Evolutionary conservation across 176 grass and related monocot species (phyloP).

Genomic region (Aegilops tauschii): DNA sequence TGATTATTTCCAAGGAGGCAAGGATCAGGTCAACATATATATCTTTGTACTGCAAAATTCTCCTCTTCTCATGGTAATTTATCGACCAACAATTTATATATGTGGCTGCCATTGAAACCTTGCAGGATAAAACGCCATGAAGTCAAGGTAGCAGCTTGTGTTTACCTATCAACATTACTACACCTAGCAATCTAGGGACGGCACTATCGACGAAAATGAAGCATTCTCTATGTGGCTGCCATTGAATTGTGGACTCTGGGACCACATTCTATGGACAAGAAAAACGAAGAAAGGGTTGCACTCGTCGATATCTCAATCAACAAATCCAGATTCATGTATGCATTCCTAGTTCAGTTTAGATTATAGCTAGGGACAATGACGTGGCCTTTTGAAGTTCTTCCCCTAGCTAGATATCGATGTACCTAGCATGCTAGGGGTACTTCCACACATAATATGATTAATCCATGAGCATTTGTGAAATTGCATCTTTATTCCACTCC

Average conservation of each 20-base stretch:
- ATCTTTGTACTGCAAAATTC: too few relatives aligned
- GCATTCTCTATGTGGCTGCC: slow-evolving; percentile 1
- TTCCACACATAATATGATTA: background rate
- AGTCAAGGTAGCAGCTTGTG: slow-evolving; percentile 51
- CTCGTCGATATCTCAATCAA: background rate
- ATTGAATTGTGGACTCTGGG: slow-evolving; percentile 36
- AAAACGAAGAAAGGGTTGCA: background rate
- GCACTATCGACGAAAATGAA: too few relatives aligned
- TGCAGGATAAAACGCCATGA: slow-evolving; percentile 24
- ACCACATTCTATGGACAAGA: slow-evolving; percentile 19
- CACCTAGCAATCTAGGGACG: too few relatives aligned
- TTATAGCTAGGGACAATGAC: slow-evolving; percentile 10
- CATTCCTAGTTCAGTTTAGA: slow-evolving; percentile 1
- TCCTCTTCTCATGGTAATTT: too few relatives aligned
- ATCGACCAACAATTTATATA: background rate
- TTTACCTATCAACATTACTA: slow-evolving; percentile 30
- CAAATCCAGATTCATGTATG: slow-evolving; percentile 19
- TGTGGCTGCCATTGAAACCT: slow-evolving; percentile 41
- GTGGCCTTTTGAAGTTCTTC: slow-evolving; percentile 31
- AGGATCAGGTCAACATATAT: too few relatives aligned
- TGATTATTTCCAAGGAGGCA: too few relatives aligned
- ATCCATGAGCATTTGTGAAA: too few relatives aligned
- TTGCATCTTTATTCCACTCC: too few relatives aligned
- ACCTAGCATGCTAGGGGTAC: background rate
- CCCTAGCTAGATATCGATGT: background rate